Base-by-base conservation (phyloP, 2,329 filamentous ascomycete species). In the Xylariaceae sp. region DNA sequence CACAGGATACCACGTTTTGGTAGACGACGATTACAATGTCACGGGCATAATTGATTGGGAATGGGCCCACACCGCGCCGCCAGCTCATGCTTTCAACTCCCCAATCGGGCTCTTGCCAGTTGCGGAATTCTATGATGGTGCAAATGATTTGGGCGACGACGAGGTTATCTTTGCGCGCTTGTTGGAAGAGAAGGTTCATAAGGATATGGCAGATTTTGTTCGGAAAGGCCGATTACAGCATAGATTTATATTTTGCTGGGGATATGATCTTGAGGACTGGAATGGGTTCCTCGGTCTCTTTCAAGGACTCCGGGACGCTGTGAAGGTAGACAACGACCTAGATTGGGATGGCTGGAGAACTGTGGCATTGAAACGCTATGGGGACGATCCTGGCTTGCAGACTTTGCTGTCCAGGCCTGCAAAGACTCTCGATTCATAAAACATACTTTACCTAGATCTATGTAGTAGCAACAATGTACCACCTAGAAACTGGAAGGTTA, bases 41-140 rank as follows among this genome's bases (percentile, higher is more conserved):
- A 72, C 65, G 4, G 69, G 67, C 1, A 68, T 76, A 24, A 68
- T 74, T 39, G 70, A 75, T 46, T 74, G 63, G 64, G 57, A 63
- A 34, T 63, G 54, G 59, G 61, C 63, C n/a, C 47, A 62, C 22
- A 62, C 60, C 4, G 62, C 59, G 15, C 48, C 64, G 1, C 57
- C 61, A 39, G 50, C 53, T n/a, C 51, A 55, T 18, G 66, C 67
- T 1, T 73, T 72, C 41, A 67, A 66, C 52, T 71, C 67, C 12
- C 66, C 66, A 0, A 56, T 67, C 26, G 56, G 59, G 26, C 47
- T 72, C 19, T 53, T 69, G 34, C 63, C 60, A 1, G 64, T 71
- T 35, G 59, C 41, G n/a, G 59, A 66, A 12, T 70, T 71, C 40
- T 72, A 69, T 44, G 29, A 54, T 2, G 64, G 66, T 2, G 41